Percentiles rank a stretch among this genome's conserved stretches.
phyloP scores from a whole-genome alignment of 2,329 filamentous ascomycete species.

The Trichoderma sp. region DNA sequence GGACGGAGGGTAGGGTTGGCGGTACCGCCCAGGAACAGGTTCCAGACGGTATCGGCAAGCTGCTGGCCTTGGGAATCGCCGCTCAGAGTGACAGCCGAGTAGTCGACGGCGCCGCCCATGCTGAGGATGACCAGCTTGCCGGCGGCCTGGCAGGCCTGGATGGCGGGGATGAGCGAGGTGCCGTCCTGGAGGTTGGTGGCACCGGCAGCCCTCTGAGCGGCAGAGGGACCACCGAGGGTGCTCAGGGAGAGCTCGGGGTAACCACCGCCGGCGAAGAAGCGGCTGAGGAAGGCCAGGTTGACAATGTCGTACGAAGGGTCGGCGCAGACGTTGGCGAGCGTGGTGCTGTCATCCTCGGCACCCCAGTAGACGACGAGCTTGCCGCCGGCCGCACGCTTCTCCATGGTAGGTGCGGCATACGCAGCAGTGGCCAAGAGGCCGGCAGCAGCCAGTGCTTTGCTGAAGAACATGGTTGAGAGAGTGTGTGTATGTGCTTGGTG shows the following conservation, averaged over 20 bases:
- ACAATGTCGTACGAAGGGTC: conserved; percentile 33
- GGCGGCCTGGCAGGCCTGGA: conserved; percentile 60
- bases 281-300: conserved; percentile 33
- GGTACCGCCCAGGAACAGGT: conserved; percentile 59
- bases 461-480: conserved; percentile 25
- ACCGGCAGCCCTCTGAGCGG: conserved; percentile 31
- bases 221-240: conserved; percentile 23
- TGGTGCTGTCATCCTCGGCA: conserved; percentile 31
- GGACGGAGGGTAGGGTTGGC: conserved; percentile 57
- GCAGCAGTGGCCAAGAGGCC: conserved; percentile 27
- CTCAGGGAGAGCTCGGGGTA: conserved; percentile 23
- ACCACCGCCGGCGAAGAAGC: conserved; percentile 31
- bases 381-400: conserved; percentile 27
- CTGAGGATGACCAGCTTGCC: conserved; percentile 72
- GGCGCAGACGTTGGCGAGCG: conserved; percentile 31
- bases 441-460: conserved; percentile 27
- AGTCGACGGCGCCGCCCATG: conserved; percentile 68
- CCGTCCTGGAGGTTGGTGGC: conserved; percentile 33
- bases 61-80: conserved; percentile 49
- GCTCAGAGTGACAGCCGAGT: conserved; percentile 63
- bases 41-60: conserved; percentile 66
- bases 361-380: conserved; percentile 34
- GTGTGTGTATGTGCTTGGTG: not conserved
- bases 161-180: conserved; percentile 35
- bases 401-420: conserved; percentile 21